A percentile compares a stretch with the other conserved stretches of the same genome.
phyloP scores from a whole-genome alignment of 257 asterid genomes.

The Nicotiana knightiana region DNA sequence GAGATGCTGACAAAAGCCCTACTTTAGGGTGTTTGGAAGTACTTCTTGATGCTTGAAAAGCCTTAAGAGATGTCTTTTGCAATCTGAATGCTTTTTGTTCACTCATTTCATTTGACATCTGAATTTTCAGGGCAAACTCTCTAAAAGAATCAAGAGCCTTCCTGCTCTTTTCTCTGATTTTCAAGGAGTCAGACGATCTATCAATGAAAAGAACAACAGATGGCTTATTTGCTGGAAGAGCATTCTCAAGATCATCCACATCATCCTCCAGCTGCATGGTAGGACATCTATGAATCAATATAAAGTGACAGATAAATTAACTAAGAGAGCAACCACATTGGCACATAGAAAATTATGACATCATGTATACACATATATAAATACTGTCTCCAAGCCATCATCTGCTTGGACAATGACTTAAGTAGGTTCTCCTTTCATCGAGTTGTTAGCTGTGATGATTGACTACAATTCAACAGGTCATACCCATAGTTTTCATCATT shows the following conservation, averaged over 20 bases:
- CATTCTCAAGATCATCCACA: slow-evolving; percentile 40
- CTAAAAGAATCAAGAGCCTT: slow-evolving; percentile 66
- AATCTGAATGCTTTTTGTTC: slow-evolving; percentile 31
- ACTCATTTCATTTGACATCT: slow-evolving; percentile 28
- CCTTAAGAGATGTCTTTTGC: slow-evolving; percentile 24
- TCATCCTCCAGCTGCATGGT: slow-evolving; percentile 64
- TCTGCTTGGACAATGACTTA: not conserved
- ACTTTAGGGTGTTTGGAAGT: slow-evolving; percentile 38
- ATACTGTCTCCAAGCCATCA: not conserved
- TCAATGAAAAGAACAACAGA: slow-evolving; percentile 85
- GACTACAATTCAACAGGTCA: not conserved
- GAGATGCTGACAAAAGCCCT: slow-evolving; percentile 39
- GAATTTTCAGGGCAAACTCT: slow-evolving; percentile 53
- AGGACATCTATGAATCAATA: slow-evolving; percentile 16
- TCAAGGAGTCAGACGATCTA: slow-evolving; percentile 60
- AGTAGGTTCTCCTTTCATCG: not conserved
- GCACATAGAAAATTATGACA: not conserved
- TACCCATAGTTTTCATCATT: not conserved
- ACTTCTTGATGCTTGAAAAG: slow-evolving; percentile 30
- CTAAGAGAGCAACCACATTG: not conserved
- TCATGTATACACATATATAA: not conserved
- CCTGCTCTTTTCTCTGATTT: slow-evolving; percentile 57
- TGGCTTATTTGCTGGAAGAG: slow-evolving; percentile 63
- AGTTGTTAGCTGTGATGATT: not conserved
- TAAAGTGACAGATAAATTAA: not conserved